phyloP scores from a whole-genome alignment of 805 yeast genomes.

The Kazachstania bromeliacearum region DNA sequence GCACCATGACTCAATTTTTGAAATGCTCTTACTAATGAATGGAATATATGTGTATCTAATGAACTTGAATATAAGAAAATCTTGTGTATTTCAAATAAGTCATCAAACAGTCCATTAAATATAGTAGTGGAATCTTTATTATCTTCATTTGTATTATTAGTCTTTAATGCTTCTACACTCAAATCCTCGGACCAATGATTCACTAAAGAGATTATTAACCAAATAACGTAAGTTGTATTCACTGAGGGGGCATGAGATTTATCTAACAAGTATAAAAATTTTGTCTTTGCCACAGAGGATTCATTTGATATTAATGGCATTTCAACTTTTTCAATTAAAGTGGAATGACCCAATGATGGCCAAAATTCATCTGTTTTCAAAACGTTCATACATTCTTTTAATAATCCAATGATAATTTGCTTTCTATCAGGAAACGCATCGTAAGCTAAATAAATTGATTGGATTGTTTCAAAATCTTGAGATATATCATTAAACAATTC shows the following conservation, averaged over 20 bases:
- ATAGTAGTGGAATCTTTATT: conserved; percentile 13
- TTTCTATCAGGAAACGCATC: conserved; percentile 52
- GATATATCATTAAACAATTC: conserved; percentile 62
- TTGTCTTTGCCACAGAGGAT: conserved; percentile 40
- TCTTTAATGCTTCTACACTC: conserved; percentile 16
- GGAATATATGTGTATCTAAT: conserved; percentile 63
- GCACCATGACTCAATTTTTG: conserved; percentile 78
- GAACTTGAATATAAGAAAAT: conserved; percentile 49
- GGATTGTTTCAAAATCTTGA: conserved; percentile 44
- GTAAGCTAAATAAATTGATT: conserved; percentile 48
- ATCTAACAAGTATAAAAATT: conserved; percentile 69
- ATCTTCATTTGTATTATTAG: conserved; percentile 27
- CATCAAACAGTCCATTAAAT: conserved; percentile 31
- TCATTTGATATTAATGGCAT: conserved; percentile 33
- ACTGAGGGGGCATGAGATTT: conserved; percentile 65
- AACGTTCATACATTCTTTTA: conserved; percentile 35
- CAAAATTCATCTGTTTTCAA: conserved; percentile 25
- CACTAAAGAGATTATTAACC: conserved; percentile 46
- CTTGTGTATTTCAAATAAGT: conserved; percentile 37
- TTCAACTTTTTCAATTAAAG: conserved; percentile 26
- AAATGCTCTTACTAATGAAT: conserved; percentile 55
- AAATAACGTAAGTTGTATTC: conserved; percentile 53
- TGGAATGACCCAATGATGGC: conserved; percentile 29
- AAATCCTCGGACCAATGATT: conserved; percentile 60
- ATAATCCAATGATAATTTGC: conserved; percentile 48